Base-by-base conservation (phyloP, 2,329 filamentous ascomycete genomes). In the Epichloe amarillans region DNA sequence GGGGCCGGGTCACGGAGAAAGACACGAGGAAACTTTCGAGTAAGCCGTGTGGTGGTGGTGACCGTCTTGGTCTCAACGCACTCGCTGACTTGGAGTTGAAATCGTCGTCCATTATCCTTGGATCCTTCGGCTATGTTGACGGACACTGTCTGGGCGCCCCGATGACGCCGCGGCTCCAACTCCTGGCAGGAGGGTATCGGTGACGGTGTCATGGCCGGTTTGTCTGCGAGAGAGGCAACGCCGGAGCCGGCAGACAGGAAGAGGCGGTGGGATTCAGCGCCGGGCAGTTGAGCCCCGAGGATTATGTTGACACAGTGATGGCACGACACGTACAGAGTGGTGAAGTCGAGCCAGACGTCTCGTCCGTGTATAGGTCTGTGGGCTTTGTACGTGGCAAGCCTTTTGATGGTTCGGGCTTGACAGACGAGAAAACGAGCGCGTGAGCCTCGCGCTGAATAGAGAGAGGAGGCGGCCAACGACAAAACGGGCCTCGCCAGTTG, bases 41-140 rank as follows among this genome's bases (percentile, higher is more conserved):
- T 87, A 1, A 90, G 94, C 0, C 88, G 95, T 0, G 89, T 96
- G 0, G 90, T 96, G 0, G 91, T 96, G 1, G 90, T 95, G 55
- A 95, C 81, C 11, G 79, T 83, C 64, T 80, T 83, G 15, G 80
- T 83, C 67, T 83, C 80, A 61, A 83, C 77, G 57, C 79, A 83
- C 60, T 83, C 79, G 53, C 77, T 77, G 45, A 83, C 70, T 55
- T 79, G 75, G 57, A 83, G 76, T 59, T 79, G 75, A 58, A 68
- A 72, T 57, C 59, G 70, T 53, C 61, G 66, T 56, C 58, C 61
- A 53, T 62, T 62, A 47, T 61, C 62, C 51, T 61, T 58, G 12
- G 62, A 58, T 14, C 67, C 61, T 50, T 75, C 72, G 44, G 70
- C 68, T 51, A 71, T 72, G 56, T 72, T 74, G 54, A 75, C 71